phyloP scores from a whole-genome alignment of 208 protist species.

The Acanthamoeba triangularis region DNA sequence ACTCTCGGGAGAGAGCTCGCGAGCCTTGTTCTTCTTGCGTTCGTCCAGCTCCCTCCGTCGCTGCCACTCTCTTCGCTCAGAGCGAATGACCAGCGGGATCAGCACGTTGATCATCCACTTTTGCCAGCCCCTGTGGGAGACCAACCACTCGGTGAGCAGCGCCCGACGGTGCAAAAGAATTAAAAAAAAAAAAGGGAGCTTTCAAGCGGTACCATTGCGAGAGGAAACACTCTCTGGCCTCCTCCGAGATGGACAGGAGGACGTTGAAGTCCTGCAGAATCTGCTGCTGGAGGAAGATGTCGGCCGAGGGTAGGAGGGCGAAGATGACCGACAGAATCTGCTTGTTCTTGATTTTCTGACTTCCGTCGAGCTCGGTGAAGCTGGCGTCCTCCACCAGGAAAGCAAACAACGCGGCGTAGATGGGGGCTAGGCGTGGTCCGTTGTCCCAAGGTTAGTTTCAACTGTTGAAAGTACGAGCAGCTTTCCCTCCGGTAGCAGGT shows the following conservation, averaged over 20 bases:
- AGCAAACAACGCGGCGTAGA: slow-evolving; percentile 51
- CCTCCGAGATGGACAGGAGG: slow-evolving; percentile 30
- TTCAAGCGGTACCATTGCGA: slow-evolving; percentile 29
- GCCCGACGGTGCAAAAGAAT: no score
- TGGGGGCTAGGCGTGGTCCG: neutral
- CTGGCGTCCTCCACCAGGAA: slow-evolving; percentile 57
- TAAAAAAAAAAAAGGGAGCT: no score
- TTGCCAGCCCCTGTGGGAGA: slow-evolving; percentile 31
- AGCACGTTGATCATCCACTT: slow-evolving; percentile 58
- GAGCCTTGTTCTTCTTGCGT: slow-evolving; percentile 4
- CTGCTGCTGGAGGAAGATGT: slow-evolving; percentile 71
- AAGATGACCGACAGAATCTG: slow-evolving; percentile 64
- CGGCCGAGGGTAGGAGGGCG: slow-evolving; percentile 43
- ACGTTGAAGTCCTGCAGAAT: slow-evolving; percentile 15
- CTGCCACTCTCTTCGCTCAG: slow-evolving; percentile 23
- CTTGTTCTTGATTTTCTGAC: slow-evolving; percentile 72
- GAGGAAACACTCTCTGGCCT: slow-evolving; percentile 62
- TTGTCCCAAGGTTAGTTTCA: neutral
- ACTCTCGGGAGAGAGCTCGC: neutral
- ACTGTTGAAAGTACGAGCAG: neutral
- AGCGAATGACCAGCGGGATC: slow-evolving; percentile 58
- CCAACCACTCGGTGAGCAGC: neutral
- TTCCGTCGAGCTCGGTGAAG: slow-evolving; percentile 69
- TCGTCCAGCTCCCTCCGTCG: neutral
- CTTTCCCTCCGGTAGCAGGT: neutral